Conservation (phyloP, 2,329 filamentous ascomycete species). For the Parastagonospora nodorum region DNA sequence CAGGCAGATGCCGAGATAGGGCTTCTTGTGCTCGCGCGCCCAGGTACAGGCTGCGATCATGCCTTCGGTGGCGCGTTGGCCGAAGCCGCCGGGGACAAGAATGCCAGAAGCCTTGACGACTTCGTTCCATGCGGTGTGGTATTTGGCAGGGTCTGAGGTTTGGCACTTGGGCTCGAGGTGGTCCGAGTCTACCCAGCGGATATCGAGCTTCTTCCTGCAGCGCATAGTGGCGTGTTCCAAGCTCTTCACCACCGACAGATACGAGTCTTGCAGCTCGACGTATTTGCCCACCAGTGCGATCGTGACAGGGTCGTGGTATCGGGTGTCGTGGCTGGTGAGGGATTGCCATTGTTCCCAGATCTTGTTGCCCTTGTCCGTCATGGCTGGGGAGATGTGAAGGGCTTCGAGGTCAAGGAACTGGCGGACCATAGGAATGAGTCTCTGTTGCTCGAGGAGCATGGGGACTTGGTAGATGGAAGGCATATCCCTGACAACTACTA, state of each 20-base stretch:
- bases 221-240: slow-evolving; percentile 92
- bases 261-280: slow-evolving; percentile 80
- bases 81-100: slow-evolving; percentile 79
- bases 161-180: slow-evolving; percentile 74
- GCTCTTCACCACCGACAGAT: slow-evolving; percentile 81
- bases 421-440: slow-evolving; percentile 70
- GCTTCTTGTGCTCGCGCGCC: slow-evolving; percentile 79
- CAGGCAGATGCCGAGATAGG: slow-evolving; percentile 88
- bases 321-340: slow-evolving; percentile 69
- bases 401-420: slow-evolving; percentile 68
- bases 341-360: slow-evolving; percentile 81
- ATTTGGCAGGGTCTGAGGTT: slow-evolving; percentile 69
- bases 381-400: slow-evolving; percentile 57
- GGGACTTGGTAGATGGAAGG: slow-evolving; percentile 93
- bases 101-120: slow-evolving; percentile 73
- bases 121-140: slow-evolving; percentile 83
- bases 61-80: slow-evolving; percentile 79
- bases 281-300: slow-evolving; percentile 96
- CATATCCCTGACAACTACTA: slow-evolving; percentile 86
- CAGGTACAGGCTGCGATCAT: slow-evolving; percentile 89
- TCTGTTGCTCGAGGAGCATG: slow-evolving; percentile 84
- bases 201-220: slow-evolving; percentile 76
- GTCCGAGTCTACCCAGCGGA: slow-evolving; percentile 84
- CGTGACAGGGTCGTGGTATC: slow-evolving; percentile 69
- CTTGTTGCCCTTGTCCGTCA: slow-evolving; percentile 66